Evolutionary conservation across 2,329 filamentous ascomycete species (phyloP).

Genomic region (Pseudocercospora macadamiae): DNA sequence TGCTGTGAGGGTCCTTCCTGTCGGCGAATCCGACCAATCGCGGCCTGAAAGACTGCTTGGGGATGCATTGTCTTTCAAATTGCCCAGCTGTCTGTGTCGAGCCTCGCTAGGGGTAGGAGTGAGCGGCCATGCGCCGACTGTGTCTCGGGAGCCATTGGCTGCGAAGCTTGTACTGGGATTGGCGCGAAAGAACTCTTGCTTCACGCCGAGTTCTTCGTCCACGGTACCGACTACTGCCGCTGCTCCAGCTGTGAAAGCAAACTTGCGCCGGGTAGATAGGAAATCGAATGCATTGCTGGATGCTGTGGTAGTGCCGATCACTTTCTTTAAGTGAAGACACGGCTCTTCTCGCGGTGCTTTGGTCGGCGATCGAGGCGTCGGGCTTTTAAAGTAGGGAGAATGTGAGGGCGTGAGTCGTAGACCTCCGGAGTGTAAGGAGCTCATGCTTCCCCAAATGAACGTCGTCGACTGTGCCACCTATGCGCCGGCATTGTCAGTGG

Average conservation of each 20-base stretch:
- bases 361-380: slow-evolving; percentile 65
- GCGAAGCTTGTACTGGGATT: slow-evolving; percentile 25
- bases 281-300: slow-evolving; percentile 86
- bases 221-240: slow-evolving; percentile 89
- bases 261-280: slow-evolving; percentile 68
- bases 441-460: slow-evolving; percentile 25
- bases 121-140: slow-evolving; percentile 20
- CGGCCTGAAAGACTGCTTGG: slow-evolving; percentile 41
- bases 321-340: slow-evolving; percentile 72
- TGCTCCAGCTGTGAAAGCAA: slow-evolving; percentile 90
- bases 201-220: slow-evolving; percentile 63
- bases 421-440: slow-evolving; percentile 32
- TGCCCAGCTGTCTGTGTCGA: slow-evolving; percentile 28
- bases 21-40: slow-evolving; percentile 61
- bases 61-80: slow-evolving; percentile 49
- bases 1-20: slow-evolving; percentile 67
- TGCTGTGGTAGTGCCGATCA: slow-evolving; percentile 87
- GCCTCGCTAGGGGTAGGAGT: slow-evolving; percentile 34
- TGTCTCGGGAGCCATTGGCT: slow-evolving; percentile 26
- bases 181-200: slow-evolving; percentile 89
- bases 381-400: slow-evolving; percentile 65
- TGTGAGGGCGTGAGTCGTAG: slow-evolving; percentile 68
- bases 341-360: slow-evolving; percentile 51
- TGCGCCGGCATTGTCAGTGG: slow-evolving; percentile 1
- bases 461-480: slow-evolving; percentile 26